Evolutionary conservation across 1,284 basidiomycete species (phyloP).

Genomic region (Mycocalia duriaeana): DNA sequence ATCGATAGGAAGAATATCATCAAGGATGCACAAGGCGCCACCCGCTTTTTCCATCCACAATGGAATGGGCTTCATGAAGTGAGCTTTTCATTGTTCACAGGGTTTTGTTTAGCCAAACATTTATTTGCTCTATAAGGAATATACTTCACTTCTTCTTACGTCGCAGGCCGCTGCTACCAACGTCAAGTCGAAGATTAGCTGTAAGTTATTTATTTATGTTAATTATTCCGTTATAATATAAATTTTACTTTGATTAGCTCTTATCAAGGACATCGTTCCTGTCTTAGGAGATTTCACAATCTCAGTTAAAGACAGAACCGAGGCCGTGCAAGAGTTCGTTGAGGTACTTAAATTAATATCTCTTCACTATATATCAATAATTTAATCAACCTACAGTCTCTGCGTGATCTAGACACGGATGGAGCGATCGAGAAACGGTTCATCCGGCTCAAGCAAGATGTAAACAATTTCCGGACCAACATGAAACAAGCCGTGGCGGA

Average conservation of each 20-base stretch:
- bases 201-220: not conserved
- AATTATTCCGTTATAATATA: not conserved
- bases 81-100: not conserved
- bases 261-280: not conserved
- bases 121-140: not conserved
- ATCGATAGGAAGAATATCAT: not conserved
- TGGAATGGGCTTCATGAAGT: not conserved
- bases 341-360: not conserved
- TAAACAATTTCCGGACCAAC: not conserved
- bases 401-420: not conserved
- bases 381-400: not conserved
- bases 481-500: not conserved
- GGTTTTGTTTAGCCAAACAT: not conserved
- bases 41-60: not conserved
- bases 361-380: not conserved
- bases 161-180: not conserved
- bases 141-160: not conserved
- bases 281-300: not conserved
- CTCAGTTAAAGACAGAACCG: not conserved
- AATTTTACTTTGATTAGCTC: not conserved
- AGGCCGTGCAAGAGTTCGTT: not conserved
- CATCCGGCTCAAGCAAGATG: not conserved
- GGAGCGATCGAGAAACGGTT: not conserved
- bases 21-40: not conserved
- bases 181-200: not conserved